Base-by-base conservation (phyloP, 176 grass and related monocot species). In the Dactylis glomerata region DNA sequence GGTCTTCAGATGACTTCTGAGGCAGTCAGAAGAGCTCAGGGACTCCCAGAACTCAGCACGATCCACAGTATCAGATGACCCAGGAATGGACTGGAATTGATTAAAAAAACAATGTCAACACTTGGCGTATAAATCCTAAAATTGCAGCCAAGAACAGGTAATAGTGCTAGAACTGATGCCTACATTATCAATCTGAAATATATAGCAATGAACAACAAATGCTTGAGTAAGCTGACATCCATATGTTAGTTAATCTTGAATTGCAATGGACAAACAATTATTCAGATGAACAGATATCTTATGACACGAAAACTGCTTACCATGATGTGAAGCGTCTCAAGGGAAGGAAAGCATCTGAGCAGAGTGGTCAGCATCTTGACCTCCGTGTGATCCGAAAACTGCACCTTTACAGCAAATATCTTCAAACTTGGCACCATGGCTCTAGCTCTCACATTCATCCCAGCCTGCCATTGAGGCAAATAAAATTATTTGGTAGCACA, bases 321-420 rank as follows among this genome's bases (percentile, higher is more conserved):
- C 65, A 64, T 79, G 74, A 88, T 73, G 63, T 88, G 81, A 11
- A 84, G 86, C 5, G 63, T 88, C 54, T 88, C 44, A 1, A 84
- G 75, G 33, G 66, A 3, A 88, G 78, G 83, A 45, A 89, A 85
- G 77, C 82, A 81, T 82, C n/a, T n/a, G n/a, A n/a, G n/a, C n/a
- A n/a, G n/a, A n/a, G n/a, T n/a, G n/a, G n/a, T n/a, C n/a, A 83
- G 65, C 81, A 88, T 49, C 65, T 79, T 83, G 80, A 68, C 66
- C 23, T 79, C 75, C 52, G 22, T 19, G 15, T 79, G 47, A 3
- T 55, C 44, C 10, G 41, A 68, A 72, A 84, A 88, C 24, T 1
- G 38, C 58, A 84, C 86, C 49, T 58, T 76, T 46, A 81, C 68
- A 15, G 76, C 82, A 2, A 85, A n/a, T 58, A 75, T 76, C 69